phyloP scores from a whole-genome alignment of 1,284 basidiomycete species.

The Sporisorium sorghi region DNA sequence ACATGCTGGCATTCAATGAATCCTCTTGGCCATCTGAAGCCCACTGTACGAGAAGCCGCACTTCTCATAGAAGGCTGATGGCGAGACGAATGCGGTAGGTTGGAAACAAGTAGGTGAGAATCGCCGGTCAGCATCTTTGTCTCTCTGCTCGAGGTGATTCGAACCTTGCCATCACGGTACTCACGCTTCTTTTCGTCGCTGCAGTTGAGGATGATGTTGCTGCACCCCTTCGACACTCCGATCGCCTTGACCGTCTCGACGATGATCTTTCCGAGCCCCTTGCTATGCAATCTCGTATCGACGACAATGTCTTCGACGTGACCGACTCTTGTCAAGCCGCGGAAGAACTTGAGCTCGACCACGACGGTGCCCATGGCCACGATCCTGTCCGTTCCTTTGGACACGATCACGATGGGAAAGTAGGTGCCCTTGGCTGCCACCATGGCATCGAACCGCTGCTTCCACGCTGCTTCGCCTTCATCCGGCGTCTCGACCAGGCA shows the following conservation, averaged over 20 bases:
- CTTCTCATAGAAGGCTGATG: slow-evolving; percentile 94
- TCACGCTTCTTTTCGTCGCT: slow-evolving; percentile 88
- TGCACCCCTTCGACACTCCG: slow-evolving; percentile 81
- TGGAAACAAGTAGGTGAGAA: not conserved
- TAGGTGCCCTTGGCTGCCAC: slow-evolving; percentile 71
- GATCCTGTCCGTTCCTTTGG: slow-evolving; percentile 79
- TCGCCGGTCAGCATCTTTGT: not conserved
- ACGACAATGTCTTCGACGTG: slow-evolving; percentile 99
- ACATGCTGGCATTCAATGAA: slow-evolving; percentile 9
- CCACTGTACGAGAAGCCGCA: slow-evolving; percentile 75
- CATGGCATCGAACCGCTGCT: slow-evolving; percentile 46
- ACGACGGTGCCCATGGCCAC: slow-evolving; percentile 88
- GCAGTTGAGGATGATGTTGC: slow-evolving; percentile 97
- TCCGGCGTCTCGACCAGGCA: slow-evolving; percentile 83
- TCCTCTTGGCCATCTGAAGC: slow-evolving; percentile 62
- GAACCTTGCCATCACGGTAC: slow-evolving; percentile 61
- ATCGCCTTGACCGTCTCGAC: slow-evolving; percentile 83
- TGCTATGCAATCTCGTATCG: slow-evolving; percentile 84
- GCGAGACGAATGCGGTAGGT: not conserved
- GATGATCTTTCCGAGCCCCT: slow-evolving; percentile 85
- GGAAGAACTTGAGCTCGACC: slow-evolving; percentile 91
- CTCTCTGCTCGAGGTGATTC: not conserved
- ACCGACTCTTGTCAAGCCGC: slow-evolving; percentile 82
- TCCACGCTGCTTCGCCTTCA: slow-evolving; percentile 76
- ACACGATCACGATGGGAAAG: slow-evolving; percentile 85